Base-by-base conservation (phyloP, 306 rosid genomes). In the Cajanus cajan region DNA sequence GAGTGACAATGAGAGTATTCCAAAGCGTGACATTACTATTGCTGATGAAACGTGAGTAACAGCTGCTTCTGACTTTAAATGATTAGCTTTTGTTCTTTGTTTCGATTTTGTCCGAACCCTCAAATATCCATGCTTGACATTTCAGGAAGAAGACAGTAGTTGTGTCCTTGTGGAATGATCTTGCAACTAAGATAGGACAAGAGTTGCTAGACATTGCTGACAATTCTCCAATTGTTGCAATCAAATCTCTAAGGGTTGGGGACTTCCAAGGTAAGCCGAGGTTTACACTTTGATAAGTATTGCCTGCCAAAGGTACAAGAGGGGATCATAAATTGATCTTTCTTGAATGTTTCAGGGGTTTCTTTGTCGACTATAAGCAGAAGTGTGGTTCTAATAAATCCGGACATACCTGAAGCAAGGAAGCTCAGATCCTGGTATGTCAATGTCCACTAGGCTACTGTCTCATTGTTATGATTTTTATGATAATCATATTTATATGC, bases 1-100 rank as follows among this genome's bases (percentile, higher is more conserved):
- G 90, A 91, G 73, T 66, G 63, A 93, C 85, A 90, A 95, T 55
- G 99, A 93, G 83, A 86, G 18, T 22, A 65, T 94, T 66, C 88
- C 98, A 14, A 95, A 95, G 86, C 98, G 99, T 80, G 99, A 95
- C 77, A 88, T 95, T 63, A 93, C 94, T 18, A 90, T 95, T 90
- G 96, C 97, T 68, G 99, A 95, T 86, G 98, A 90, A 50, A 82
- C 92, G 99, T 95, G 55, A 51, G 90, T 78, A 5, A 13, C 52
- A 67, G 45, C 61, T 44, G 7, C 41, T 34, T 51, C 2, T 51
- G n/a, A 8, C 2, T 13, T 54, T 4, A 64, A 8, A 10, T 57
- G 43, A 3, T 39, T 22, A 7, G 16, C 11, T 14, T 25, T 58
- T 28, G 7, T 37, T 21, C 2, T 8, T 13, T 40, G 3, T 28